Conservation (phyloP, 495 filamentous ascomycete species). For the Thermothielavioides terrestris region DNA sequence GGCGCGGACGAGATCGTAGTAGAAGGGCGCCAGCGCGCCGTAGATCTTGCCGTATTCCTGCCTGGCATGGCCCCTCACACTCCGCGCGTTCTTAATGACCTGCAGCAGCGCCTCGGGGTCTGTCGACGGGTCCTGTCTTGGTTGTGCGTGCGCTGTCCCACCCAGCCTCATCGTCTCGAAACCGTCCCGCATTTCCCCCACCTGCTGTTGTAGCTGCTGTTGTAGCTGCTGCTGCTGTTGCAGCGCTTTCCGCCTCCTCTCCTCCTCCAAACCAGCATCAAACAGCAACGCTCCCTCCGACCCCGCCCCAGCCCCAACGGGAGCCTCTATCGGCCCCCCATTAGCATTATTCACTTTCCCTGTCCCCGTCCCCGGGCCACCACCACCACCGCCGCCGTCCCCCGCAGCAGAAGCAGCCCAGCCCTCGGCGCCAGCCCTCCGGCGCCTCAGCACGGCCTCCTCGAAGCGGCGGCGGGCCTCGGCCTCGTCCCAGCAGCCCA, state of each 20-base stretch:
- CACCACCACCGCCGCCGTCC: slow-evolving; percentile 16
- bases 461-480: slow-evolving; percentile 78
- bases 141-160: background rate
- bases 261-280: slow-evolving; percentile 55
- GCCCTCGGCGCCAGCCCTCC: slow-evolving; percentile 45
- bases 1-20: slow-evolving; percentile 66
- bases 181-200: slow-evolving; percentile 45
- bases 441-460: slow-evolving; percentile 57
- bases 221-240: slow-evolving; percentile 11
- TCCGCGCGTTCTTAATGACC: slow-evolving; percentile 59
- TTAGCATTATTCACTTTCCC: too few relatives aligned
- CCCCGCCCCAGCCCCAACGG: slow-evolving; percentile 14
- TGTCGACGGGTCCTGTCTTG: slow-evolving; percentile 20
- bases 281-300: slow-evolving; percentile 41
- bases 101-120: slow-evolving; percentile 54
- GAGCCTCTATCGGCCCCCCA: slow-evolving; percentile 10
- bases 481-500: slow-evolving; percentile 87
- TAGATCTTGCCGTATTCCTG: slow-evolving; percentile 90
- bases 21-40: slow-evolving; percentile 77
- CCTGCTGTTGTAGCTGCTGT: slow-evolving; percentile 6
- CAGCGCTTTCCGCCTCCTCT: slow-evolving; percentile 27
- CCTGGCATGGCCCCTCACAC: slow-evolving; percentile 76
- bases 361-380: slow-evolving; percentile 6
- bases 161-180: slow-evolving; percentile 57
- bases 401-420: too few relatives aligned